phyloP scores from a whole-genome alignment of 2,329 filamentous ascomycete genomes.

The Fusarium oligoseptatum region DNA sequence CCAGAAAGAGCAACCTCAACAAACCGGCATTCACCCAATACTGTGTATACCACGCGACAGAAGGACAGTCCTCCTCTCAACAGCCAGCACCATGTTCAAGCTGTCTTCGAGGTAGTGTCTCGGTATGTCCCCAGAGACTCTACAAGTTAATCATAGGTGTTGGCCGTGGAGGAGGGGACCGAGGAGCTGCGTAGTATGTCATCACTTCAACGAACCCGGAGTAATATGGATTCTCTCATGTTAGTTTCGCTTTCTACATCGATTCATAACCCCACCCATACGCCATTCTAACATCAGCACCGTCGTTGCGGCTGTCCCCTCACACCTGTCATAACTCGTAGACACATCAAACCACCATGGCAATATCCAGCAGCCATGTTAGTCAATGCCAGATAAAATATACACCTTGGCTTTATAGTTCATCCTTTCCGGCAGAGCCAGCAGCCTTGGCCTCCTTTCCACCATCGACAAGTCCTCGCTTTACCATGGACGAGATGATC shows the following conservation, averaged over 20 bases:
- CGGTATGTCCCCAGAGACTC: not conserved
- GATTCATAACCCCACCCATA: not conserved
- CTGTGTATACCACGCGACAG: not conserved
- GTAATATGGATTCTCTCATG: not conserved
- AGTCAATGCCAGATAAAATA: not conserved
- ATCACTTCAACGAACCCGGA: not conserved
- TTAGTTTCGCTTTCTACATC: not conserved
- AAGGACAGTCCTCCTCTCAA: not conserved
- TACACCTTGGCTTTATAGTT: slow-evolving; percentile 48
- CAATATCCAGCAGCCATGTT: not conserved
- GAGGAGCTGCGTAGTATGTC: not conserved
- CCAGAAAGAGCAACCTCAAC: not conserved
- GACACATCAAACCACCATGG: slow-evolving; percentile 2
- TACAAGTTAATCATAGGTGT: not conserved
- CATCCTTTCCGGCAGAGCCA: slow-evolving; percentile 47
- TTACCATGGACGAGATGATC: slow-evolving; percentile 82
- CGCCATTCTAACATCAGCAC: not conserved
- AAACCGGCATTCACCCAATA: not conserved
- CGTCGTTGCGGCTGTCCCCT: not conserved
- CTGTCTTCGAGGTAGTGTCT: not conserved
- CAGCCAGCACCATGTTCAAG: not conserved
- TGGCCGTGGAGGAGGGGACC: not conserved
- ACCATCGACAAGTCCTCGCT: slow-evolving; percentile 59
- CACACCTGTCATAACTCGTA: slow-evolving; percentile 18
- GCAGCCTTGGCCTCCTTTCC: slow-evolving; percentile 50